These are phyloP conservation scores for Raphanus sativus DNA, from an alignment of 345 rosid genomes.

Conservation along the genomic window DNA sequence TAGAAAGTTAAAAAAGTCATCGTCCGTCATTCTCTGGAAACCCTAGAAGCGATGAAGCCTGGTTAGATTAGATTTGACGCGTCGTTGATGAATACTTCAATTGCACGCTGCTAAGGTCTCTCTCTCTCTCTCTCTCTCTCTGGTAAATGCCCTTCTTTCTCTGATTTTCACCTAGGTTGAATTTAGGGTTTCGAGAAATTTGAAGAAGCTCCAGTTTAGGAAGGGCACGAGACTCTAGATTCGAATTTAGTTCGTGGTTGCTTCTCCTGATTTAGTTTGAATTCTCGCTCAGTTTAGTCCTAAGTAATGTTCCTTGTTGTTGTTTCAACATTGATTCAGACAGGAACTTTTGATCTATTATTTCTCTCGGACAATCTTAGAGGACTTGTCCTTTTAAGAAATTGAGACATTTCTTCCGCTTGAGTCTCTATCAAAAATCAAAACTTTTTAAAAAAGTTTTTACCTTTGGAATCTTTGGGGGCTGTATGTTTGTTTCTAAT, in stretches of 20 bases:
- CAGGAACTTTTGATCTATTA: too few species aligned
- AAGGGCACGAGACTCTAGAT: neutral
- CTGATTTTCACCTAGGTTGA: neutral
- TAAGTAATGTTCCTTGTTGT: too few species aligned
- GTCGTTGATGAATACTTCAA: neutral
- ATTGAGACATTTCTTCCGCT: too few species aligned
- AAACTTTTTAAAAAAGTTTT: too few species aligned
- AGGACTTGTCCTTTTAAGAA: too few species aligned
- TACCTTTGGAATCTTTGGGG: too few species aligned
- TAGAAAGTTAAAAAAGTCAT: slow-evolving; percentile 1
- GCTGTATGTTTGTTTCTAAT: too few species aligned
- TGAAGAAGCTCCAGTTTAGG: neutral
- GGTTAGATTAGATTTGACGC: neutral
- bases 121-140: neutral
- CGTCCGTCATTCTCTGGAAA: neutral
- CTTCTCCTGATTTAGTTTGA: neutral
- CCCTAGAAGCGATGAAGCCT: slow-evolving; percentile 14
- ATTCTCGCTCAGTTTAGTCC: neutral
- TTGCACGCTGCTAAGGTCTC: slow-evolving; percentile 27
- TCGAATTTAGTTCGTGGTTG: neutral
- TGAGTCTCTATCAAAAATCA: too few species aligned
- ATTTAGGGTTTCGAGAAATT: slow-evolving; percentile 11
- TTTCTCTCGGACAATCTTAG: too few species aligned
- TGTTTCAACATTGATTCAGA: too few species aligned
- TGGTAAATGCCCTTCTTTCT: neutral